Conservation (phyloP, 2,329 filamentous ascomycete genomes). For the Pleomassaria siparia region DNA sequence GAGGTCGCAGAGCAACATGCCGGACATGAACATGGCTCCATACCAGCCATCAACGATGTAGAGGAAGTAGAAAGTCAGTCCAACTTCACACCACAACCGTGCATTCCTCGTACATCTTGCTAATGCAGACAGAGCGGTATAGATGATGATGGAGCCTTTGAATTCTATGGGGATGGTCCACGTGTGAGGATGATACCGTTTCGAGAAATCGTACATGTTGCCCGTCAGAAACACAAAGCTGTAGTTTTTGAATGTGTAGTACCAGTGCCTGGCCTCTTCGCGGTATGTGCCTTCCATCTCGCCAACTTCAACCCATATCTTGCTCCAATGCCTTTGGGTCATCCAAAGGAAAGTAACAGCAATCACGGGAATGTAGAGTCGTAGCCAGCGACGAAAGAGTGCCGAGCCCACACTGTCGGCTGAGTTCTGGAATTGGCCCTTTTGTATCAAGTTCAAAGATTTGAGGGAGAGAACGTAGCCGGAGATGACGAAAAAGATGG, state of each 20-base stretch:
- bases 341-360: slow-evolving; percentile 58
- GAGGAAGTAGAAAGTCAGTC: slow-evolving; percentile 65
- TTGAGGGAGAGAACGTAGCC: slow-evolving; percentile 56
- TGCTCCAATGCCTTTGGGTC: slow-evolving; percentile 52
- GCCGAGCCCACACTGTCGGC: slow-evolving; percentile 51
- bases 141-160: slow-evolving; percentile 64
- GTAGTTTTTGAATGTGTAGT: slow-evolving; percentile 60
- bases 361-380: slow-evolving; percentile 56
- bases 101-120: slow-evolving; percentile 57
- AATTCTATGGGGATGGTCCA: slow-evolving; percentile 45
- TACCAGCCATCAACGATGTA: slow-evolving; percentile 68
- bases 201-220: slow-evolving; percentile 59
- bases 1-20: slow-evolving; percentile 41
- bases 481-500: slow-evolving; percentile 56
- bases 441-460: slow-evolving; percentile 47
- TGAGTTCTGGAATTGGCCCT: slow-evolving; percentile 42
- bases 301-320: slow-evolving; percentile 45
- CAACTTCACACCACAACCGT: slow-evolving; percentile 57
- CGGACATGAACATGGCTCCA: slow-evolving; percentile 45
- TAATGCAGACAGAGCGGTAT: slow-evolving; percentile 59
- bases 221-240: slow-evolving; percentile 65
- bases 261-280: slow-evolving; percentile 33
- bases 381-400: slow-evolving; percentile 54
- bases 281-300: slow-evolving; percentile 51
- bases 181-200: slow-evolving; percentile 33